Percentiles rank a stretch among this genome's conserved stretches.
Evolutionary conservation across 2,329 filamentous ascomycete species (phyloP).

Genomic region (Gliomastix tumulicola): DNA sequence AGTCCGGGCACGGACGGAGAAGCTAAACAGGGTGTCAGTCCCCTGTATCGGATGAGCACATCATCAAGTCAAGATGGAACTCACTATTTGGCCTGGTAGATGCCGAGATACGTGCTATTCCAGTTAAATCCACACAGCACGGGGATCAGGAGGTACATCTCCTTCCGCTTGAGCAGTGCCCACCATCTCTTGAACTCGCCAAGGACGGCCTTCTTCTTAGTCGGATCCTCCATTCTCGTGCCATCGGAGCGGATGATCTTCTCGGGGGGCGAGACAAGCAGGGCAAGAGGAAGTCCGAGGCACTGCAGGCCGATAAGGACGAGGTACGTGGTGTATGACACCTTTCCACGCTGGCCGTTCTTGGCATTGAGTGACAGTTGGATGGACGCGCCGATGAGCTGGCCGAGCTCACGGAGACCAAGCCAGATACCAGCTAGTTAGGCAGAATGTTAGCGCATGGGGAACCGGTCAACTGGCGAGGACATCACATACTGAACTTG

Average conservation of each 20-base stretch:
- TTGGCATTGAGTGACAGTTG: conserved; percentile 40
- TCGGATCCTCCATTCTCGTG: conserved; percentile 9
- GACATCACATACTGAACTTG: conserved; percentile 21
- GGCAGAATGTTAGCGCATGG: accelerated
- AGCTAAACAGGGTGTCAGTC: conserved; percentile 13
- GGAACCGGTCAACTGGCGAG: background rate
- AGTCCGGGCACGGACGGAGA: conserved; percentile 39
- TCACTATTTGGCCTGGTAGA: conserved; percentile 40
- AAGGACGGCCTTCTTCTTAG: conserved; percentile 24
- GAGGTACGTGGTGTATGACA: conserved; percentile 16
- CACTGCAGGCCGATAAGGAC: conserved; percentile 18
- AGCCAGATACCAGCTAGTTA: conserved; percentile 43
- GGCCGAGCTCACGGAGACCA: conserved; percentile 42
- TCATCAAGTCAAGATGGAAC: background rate
- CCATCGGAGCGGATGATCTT: conserved; percentile 17
- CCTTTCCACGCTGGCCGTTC: conserved; percentile 22
- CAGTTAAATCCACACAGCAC: conserved; percentile 37
- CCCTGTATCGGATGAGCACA: background rate
- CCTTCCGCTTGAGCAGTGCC: conserved; percentile 29
- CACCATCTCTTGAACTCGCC: conserved; percentile 27
- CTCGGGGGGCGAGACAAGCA: conserved; percentile 17
- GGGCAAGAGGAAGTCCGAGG: conserved; percentile 13
- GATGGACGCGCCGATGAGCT: conserved; percentile 43
- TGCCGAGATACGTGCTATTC: conserved; percentile 42
- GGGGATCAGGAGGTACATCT: conserved; percentile 40